These are phyloP conservation scores for Aspergillus arachidicola DNA, from an alignment of 2,329 filamentous ascomycete species.

Conservation along the genomic window DNA sequence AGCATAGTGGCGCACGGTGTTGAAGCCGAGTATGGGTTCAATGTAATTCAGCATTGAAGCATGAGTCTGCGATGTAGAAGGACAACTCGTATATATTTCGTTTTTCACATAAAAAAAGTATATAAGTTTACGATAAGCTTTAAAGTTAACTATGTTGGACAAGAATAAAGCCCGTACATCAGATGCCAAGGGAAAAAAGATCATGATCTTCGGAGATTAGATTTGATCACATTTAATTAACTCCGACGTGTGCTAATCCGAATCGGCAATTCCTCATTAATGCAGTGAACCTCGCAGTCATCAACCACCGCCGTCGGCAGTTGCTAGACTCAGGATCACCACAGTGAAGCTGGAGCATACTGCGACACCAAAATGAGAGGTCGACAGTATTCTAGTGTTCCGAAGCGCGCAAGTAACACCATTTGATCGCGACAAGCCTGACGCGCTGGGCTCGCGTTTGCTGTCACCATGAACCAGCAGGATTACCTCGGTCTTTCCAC, in stretches of 20 bases:
- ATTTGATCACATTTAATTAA: neutral
- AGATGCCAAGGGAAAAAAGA: constrained; percentile 7
- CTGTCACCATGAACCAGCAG: neutral
- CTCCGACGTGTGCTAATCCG: neutral
- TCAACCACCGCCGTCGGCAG: neutral
- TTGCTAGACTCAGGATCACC: neutral
- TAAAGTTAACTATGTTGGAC: neutral
- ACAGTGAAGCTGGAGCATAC: neutral
- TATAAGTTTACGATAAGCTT: neutral
- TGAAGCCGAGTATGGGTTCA: neutral
- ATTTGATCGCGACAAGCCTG: neutral
- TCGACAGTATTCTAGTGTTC: neutral
- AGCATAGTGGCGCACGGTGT: neutral
- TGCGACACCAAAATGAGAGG: constrained; percentile 3
- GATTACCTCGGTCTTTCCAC: constrained; percentile 18
- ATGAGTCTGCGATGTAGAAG: neutral
- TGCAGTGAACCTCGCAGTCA: neutral
- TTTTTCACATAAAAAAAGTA: neutral
- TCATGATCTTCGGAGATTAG: neutral
- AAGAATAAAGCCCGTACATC: neutral
- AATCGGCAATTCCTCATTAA: neutral
- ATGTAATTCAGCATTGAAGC: neutral
- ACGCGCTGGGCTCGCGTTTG: neutral
- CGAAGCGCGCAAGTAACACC: neutral
- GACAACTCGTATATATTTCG: neutral